These are phyloP conservation scores for Xerocomellus chrysenteron DNA, from an alignment of 768 basidiomycete genomes.

Conservation along the genomic window DNA sequence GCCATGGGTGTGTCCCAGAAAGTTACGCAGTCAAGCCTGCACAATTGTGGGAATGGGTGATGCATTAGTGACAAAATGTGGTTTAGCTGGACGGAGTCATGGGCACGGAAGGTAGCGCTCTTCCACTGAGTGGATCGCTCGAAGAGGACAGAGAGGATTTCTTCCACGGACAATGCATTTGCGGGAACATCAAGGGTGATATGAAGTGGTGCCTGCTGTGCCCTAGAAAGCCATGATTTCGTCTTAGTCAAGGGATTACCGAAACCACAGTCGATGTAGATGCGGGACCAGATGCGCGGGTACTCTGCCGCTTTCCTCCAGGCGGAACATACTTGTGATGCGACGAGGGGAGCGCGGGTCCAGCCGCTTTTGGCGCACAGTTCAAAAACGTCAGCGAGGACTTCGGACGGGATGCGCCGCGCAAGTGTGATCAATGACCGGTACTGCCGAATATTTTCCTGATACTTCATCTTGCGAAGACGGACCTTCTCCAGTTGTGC, in stretches of 20 bases:
- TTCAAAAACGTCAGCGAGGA: constrained; percentile 55
- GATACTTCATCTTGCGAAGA: constrained; percentile 42
- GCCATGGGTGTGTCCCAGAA: constrained; percentile 28
- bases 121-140: constrained; percentile 44
- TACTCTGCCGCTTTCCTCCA: constrained; percentile 55
- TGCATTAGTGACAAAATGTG: constrained; percentile 39
- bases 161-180: constrained; percentile 30
- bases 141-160: constrained; percentile 43
- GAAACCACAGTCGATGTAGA: constrained; percentile 50
- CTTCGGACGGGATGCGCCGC: constrained; percentile 52
- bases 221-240: constrained; percentile 51
- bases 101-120: constrained; percentile 41
- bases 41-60: constrained; percentile 37
- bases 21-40: constrained; percentile 31
- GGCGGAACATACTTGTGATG: constrained; percentile 57
- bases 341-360: constrained; percentile 52
- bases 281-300: constrained; percentile 57
- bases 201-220: constrained; percentile 41
- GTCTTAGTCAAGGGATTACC: constrained; percentile 43
- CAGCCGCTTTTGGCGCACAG: constrained; percentile 49
- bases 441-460: constrained; percentile 42
- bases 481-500: constrained; percentile 42
- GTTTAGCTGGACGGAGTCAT: constrained; percentile 38
- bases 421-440: constrained; percentile 54
- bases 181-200: constrained; percentile 42